These are phyloP conservation scores for Hamamelis virginiana DNA, from an alignment of 164 flowering plant genomes.

Conservation along the genomic window DNA sequence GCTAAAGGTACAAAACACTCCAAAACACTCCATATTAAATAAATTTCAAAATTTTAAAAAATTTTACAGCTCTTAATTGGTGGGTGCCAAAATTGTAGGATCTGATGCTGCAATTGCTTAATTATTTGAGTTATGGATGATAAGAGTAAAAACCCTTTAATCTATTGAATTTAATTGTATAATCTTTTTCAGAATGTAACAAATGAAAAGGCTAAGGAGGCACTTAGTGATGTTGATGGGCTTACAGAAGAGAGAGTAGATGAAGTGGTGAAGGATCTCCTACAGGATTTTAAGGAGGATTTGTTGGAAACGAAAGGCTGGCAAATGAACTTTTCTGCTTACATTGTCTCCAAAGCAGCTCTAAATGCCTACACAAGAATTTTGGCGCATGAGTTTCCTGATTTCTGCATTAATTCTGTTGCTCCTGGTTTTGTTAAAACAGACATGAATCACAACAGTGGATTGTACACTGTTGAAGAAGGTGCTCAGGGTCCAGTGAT, in stretches of 20 bases:
- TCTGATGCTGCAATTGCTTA: too few species aligned
- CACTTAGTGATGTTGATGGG: conserved; percentile 16
- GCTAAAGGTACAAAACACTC: conserved; percentile 18
- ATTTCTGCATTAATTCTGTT: conserved; percentile 20
- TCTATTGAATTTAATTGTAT: too few species aligned
- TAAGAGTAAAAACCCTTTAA: not conserved
- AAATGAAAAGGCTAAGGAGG: conserved; percentile 15
- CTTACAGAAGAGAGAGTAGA: conserved; percentile 36
- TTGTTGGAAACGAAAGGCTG: conserved; percentile 33
- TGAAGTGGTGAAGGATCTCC: conserved; percentile 21
- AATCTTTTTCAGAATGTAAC: conserved; percentile 11
- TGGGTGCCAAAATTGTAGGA: too few species aligned
- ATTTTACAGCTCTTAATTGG: too few species aligned
- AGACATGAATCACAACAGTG: conserved; percentile 19
- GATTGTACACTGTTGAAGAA: conserved; percentile 22
- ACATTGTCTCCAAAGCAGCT: conserved; percentile 34
- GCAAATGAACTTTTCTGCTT: conserved; percentile 22
- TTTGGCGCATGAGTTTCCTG: conserved; percentile 24
- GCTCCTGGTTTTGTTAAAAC: conserved; percentile 36
- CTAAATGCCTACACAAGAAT: conserved; percentile 40
- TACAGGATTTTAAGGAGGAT: conserved; percentile 34
- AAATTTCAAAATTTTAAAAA: too few species aligned
- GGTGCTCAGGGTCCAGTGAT: conserved; percentile 31
- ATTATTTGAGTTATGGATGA: not conserved
- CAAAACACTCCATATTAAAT: too few species aligned